Base-by-base conservation (phyloP, 306 rosid genomes). In the Begonia loranthoides region DNA sequence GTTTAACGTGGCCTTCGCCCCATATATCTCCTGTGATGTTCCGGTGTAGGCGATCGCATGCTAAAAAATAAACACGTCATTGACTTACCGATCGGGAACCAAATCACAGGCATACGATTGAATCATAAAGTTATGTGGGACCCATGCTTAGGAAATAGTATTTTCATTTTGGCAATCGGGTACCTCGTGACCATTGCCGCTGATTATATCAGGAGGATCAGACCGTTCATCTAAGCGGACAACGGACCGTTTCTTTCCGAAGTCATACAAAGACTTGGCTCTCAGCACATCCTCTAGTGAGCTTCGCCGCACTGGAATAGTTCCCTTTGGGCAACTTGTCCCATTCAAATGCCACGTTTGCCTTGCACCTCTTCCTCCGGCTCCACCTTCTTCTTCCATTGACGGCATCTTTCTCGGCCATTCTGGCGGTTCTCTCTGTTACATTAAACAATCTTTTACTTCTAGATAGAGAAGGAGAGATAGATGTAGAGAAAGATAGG, bases 141-240 rank as follows among this genome's bases (percentile, higher is more conserved):
- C n/a, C n/a, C n/a, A n/a, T n/a, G n/a, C n/a, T n/a, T n/a, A n/a
- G n/a, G n/a, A n/a, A n/a, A n/a, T n/a, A n/a, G n/a, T n/a, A n/a
- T n/a, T n/a, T n/a, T n/a, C n/a, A n/a, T n/a, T n/a, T n/a, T n/a
- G n/a, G n/a, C n/a, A n/a, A n/a, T n/a, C n/a, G n/a, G n/a, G 53
- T 50, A 87, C 99, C 94, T 90, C 99, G 57, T 90, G 99, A 64
- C 95, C 94, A 49, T 80, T 86, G 58, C 69, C 82, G 16, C 75
- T 60, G 46, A 80, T 86, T 0, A 28, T 28, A 3, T 28, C 36
- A 28, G 36, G 36, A 28, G 36, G 36, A 28, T 28, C 36, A 5
- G 36, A 28, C 6, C 36, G 9, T 28, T 28, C 8, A 28, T 28
- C 5, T 28, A 55, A 45, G 6, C 5, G 16, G 12, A 49, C 10